Conservation (phyloP, 306 rosid genomes). For the Trichosanthes truncata region DNA sequence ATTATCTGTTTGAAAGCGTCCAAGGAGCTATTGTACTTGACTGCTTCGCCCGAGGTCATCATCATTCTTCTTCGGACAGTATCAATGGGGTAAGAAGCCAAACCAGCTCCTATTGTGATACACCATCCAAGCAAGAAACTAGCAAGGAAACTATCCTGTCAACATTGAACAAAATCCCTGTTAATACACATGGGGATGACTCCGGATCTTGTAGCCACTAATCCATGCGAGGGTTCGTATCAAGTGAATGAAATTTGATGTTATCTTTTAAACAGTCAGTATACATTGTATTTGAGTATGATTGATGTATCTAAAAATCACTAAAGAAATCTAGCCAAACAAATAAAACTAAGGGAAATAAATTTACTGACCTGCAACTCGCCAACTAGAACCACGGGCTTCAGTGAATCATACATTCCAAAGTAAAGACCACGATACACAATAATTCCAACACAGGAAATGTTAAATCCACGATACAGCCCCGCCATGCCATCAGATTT, state of each 20-base stretch:
- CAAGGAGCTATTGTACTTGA: conserved; percentile 66
- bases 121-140: conserved; percentile 88
- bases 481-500: conserved; percentile 79
- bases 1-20: conserved; percentile 62
- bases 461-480: conserved; percentile 79
- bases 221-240: background rate
- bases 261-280: background rate
- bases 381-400: conserved; percentile 72
- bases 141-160: conserved; percentile 84
- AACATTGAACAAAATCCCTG: conserved; percentile 12
- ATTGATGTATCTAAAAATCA: background rate
- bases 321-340: background rate
- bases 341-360: background rate
- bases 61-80: conserved; percentile 92
- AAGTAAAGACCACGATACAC: conserved; percentile 89
- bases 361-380: conserved; percentile 46
- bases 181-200: background rate
- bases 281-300: background rate
- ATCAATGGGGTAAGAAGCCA: conserved; percentile 80
- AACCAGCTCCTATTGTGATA: conserved; percentile 77
- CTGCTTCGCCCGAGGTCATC: conserved; percentile 99
- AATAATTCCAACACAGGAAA: conserved; percentile 72
- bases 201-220: background rate
- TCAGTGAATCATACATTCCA: conserved; percentile 87
- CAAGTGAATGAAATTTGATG: background rate